A percentile compares a stretch with the other conserved stretches of the same genome.
These are phyloP conservation scores for Trametes coccinea DNA, from an alignment of 768 basidiomycete species.

Conservation along the genomic window DNA sequence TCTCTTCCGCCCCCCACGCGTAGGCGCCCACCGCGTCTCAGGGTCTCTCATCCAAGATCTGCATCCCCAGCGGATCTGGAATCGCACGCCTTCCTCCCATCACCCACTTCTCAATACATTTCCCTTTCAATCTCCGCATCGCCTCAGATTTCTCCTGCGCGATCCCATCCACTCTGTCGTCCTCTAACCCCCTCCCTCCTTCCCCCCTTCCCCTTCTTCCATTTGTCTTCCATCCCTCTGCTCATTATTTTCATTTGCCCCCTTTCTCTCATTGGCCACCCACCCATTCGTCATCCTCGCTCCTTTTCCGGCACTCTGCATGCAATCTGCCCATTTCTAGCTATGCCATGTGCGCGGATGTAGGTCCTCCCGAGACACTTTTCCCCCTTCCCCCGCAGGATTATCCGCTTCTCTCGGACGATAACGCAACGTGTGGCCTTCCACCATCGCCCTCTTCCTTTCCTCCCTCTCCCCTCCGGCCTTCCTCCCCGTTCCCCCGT, in stretches of 20 bases:
- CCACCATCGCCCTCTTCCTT: background rate
- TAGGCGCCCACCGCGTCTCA: slow-evolving; percentile 13
- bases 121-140: slow-evolving; percentile 31
- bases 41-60: slow-evolving; percentile 19
- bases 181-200: background rate
- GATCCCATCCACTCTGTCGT: slow-evolving; percentile 8
- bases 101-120: slow-evolving; percentile 23
- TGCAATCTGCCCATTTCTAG: slow-evolving; percentile 27
- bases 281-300: slow-evolving; percentile 16
- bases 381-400: slow-evolving; percentile 8
- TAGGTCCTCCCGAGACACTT: slow-evolving; percentile 10
- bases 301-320: slow-evolving; percentile 16
- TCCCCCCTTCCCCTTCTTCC: slow-evolving; percentile 18
- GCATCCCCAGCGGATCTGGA: slow-evolving; percentile 17
- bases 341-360: slow-evolving; percentile 5
- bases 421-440: slow-evolving; percentile 9
- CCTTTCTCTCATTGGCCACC: slow-evolving; percentile 26
- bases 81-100: slow-evolving; percentile 15
- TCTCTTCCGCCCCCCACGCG: background rate
- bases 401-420: slow-evolving; percentile 23
- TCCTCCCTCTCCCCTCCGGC: background rate
- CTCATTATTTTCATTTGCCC: slow-evolving; percentile 23
- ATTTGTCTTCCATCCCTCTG: slow-evolving; percentile 17
- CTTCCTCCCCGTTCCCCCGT: background rate
- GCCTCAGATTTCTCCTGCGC: slow-evolving; percentile 26